Base-by-base conservation (phyloP, 176 grass and related monocot species). In the Zea mays region DNA sequence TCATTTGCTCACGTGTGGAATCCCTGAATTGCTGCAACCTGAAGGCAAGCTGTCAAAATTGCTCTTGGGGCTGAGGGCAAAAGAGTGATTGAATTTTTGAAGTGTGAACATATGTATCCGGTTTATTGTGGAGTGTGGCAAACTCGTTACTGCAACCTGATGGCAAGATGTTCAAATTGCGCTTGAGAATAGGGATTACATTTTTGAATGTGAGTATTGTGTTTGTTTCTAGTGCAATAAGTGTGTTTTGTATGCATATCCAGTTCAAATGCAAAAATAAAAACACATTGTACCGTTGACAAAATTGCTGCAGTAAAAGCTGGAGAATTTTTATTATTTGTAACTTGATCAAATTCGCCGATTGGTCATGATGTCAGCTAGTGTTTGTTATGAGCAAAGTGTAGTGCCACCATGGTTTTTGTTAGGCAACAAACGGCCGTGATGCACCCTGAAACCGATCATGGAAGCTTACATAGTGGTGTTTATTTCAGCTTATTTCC, bases 41-140 rank as follows among this genome's bases (percentile, higher is more conserved):
- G 15, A 78, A 65, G 16, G 49, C 69, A 78, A 72, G 45, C 4
- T 70, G 38, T 75, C 10, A 51, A 56, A 82, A 39, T 73, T 2
- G 6, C 3, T 0, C 16, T 81, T 71, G 16, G 4, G 39, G 71
- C 34, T 70, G 6, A 76, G 38, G 15, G 8, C 10, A 62, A 61
- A 61, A 61, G 0, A 61, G 21, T 61, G 58, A 5, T 12, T 33
- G 0, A 61, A 35, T 62, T 62, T 34, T 12, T 62, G 10, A 61
- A 34, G 21, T 33, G 5, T 33, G 6, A 34, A 4, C 63, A 9
- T 33, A 48, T 76, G 21, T 71, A 33, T 36, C 37, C 4, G 0
- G 35, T 34, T 10, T 67, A 55, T 55, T 55, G 51, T 1, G 0
- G 17, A 57, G 54, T 57, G 54, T 57, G 20, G 7, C 16, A 19